These are phyloP conservation scores for Aureobasidium lini DNA, from an alignment of 2,329 filamentous ascomycete genomes.

Conservation along the genomic window DNA sequence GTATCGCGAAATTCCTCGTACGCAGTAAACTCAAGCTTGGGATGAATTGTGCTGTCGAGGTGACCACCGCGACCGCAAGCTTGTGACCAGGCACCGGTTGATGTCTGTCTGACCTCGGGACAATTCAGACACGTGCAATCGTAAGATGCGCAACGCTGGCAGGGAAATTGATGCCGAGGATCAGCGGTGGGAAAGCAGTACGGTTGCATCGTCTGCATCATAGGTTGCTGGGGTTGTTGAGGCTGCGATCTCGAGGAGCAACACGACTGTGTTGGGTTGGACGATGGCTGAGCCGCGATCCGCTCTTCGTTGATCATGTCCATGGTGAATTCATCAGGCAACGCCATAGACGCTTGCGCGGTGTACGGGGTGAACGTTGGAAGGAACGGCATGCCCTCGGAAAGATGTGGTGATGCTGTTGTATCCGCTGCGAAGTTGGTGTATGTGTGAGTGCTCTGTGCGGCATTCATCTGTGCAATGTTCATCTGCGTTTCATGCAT, in stretches of 20 bases:
- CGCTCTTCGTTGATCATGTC: background rate
- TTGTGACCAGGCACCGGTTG: slow-evolving; percentile 15
- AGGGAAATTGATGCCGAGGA: slow-evolving; percentile 14
- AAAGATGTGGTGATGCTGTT: background rate
- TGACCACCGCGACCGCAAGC: slow-evolving; percentile 15
- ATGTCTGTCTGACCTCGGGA: slow-evolving; percentile 15
- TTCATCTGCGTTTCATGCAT: too few species aligned
- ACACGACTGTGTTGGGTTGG: slow-evolving; percentile 12
- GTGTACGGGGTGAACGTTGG: too few species aligned
- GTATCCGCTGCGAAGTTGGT: background rate
- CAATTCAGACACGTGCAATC: slow-evolving; percentile 14
- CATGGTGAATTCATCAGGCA: background rate
- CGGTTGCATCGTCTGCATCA: background rate
- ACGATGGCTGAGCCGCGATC: slow-evolving; percentile 4
- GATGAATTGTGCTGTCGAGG: background rate
- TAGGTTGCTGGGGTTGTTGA: background rate
- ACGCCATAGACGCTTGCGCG: background rate
- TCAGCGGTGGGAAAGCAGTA: slow-evolving; percentile 1
- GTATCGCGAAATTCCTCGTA: background rate
- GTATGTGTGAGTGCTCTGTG: too few species aligned
- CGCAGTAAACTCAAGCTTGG: background rate
- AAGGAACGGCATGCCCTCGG: too few species aligned
- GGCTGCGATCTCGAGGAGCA: slow-evolving; percentile 8
- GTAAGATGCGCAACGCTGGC: slow-evolving; percentile 14
- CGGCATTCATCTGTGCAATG: too few species aligned